These are phyloP conservation scores for Nemania diffusa DNA, from an alignment of 2,329 filamentous ascomycete genomes.

Conservation along the genomic window DNA sequence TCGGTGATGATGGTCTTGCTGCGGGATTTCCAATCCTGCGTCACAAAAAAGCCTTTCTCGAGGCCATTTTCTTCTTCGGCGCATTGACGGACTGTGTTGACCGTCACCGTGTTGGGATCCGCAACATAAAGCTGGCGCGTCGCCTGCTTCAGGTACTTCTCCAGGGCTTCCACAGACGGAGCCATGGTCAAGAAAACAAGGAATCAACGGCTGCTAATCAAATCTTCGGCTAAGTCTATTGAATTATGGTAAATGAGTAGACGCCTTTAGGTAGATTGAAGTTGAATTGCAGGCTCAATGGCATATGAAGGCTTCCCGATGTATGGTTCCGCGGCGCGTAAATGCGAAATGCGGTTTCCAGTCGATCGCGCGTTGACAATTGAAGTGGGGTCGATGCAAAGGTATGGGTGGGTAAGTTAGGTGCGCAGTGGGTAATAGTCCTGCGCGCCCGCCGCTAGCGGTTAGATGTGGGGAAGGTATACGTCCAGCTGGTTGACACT, in stretches of 20 bases:
- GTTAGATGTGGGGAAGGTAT: no score
- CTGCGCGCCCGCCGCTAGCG: no score
- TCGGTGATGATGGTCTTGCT: constrained; percentile 68
- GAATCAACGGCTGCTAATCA: not conserved
- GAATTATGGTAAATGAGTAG: not conserved
- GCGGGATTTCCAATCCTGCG: constrained; percentile 64
- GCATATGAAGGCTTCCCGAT: not conserved
- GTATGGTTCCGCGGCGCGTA: constrained; percentile 22
- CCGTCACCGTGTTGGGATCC: constrained; percentile 60
- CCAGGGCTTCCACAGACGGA: constrained; percentile 55
- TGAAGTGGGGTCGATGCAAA: constrained; percentile 24
- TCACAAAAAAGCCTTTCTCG: constrained; percentile 61
- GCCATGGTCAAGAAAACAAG: constrained; percentile 50
- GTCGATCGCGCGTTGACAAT: constrained; percentile 16
- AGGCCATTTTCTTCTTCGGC: constrained; percentile 62
- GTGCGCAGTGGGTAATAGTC: no score
- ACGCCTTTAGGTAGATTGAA: not conserved
- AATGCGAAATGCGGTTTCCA: constrained; percentile 8
- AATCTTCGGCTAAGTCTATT: not conserved
- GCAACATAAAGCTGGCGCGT: constrained; percentile 58
- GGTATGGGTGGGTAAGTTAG: no score
- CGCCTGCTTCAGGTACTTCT: constrained; percentile 58
- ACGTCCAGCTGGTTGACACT: no score
- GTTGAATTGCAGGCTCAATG: constrained; percentile 10
- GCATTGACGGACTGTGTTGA: constrained; percentile 66